phyloP scores from a whole-genome alignment of 768 basidiomycete species.

The Gloeophyllum trabeum region DNA sequence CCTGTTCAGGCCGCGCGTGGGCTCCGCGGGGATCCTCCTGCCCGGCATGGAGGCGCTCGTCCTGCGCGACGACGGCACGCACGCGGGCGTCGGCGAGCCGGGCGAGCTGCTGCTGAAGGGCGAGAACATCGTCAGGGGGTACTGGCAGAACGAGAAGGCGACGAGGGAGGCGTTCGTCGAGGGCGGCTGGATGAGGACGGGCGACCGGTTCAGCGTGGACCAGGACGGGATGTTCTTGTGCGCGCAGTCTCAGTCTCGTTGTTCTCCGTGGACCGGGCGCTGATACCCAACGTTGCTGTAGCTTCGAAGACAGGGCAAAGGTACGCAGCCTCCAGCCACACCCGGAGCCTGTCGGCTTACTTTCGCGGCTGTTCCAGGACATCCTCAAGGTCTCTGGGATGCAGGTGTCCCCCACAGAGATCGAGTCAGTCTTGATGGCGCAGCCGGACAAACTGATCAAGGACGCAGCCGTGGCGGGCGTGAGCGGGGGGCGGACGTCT shows the following conservation, averaged over 20 bases:
- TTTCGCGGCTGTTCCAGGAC: slow-evolving; percentile 41
- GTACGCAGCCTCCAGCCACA: slow-evolving; percentile 18
- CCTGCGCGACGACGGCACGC: slow-evolving; percentile 43
- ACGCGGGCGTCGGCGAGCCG: slow-evolving; percentile 41
- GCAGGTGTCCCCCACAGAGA: slow-evolving; percentile 75
- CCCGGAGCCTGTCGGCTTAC: not conserved
- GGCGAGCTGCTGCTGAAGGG: slow-evolving; percentile 59
- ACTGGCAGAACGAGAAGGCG: slow-evolving; percentile 61
- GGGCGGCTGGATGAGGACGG: slow-evolving; percentile 66
- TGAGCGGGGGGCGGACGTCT: slow-evolving; percentile 54
- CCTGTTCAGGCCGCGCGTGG: slow-evolving; percentile 19
- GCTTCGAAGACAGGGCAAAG: slow-evolving; percentile 72
- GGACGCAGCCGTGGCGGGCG: slow-evolving; percentile 66
- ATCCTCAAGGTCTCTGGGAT: slow-evolving; percentile 70
- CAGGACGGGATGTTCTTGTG: slow-evolving; percentile 57
- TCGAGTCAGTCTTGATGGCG: slow-evolving; percentile 52
- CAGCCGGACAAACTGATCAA: slow-evolving; percentile 51
- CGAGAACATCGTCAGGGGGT: slow-evolving; percentile 48
- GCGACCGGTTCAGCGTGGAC: slow-evolving; percentile 58
- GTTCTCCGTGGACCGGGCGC: not conserved
- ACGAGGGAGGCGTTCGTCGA: slow-evolving; percentile 51
- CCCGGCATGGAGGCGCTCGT: slow-evolving; percentile 59
- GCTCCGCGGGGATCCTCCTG: slow-evolving; percentile 44
- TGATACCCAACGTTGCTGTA: slow-evolving; percentile 13
- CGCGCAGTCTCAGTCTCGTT: slow-evolving; percentile 12